Base-by-base conservation (phyloP, 2,329 filamentous ascomycete species). In the Acarospora socialis region DNA sequence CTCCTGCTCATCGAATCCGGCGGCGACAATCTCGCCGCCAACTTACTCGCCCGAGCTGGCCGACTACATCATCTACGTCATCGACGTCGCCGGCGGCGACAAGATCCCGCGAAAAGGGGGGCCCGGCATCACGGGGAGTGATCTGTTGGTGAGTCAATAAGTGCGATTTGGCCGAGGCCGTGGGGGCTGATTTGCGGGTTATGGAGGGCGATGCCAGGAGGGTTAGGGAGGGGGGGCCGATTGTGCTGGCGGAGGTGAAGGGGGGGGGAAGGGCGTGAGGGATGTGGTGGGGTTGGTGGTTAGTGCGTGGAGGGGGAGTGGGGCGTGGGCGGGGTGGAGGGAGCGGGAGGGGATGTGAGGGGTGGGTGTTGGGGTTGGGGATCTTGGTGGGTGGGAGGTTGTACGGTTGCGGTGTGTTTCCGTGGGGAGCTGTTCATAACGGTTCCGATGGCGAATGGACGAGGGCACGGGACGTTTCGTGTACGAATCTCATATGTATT, bases 51-150 rank as follows among this genome's bases (percentile, higher is more conserved):
- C 90, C 36, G 90, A 98, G 59, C 65, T 98, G 43, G 90, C 90
- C 2, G 90, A 98, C 56, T 98, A 81, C 55, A 98, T 98, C 57
- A 78, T 98, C 59, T 98, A 98, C 55, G 90, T 98, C 18, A 95
- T 98, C 46, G 90, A 98, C 57, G 90, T 98, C 12, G 81, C 77
- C 34, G 90, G 90, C 15, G 90, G 90, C 8, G 90, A 98, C 57
- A 98, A 98, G 69, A 78, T 98, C 30, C 90, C 90, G 0, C 63
- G 90, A 17, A 98, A 98, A 62, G 90, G 90, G 17, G 90, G 90
- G 0, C 90, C 90, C 0, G 90, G 90, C 2, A 98, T 98, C 53
- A 98, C 90, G 4, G 87, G 94, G 61, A 90, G 81, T 47, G 90
- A 98, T 51, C 54, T 98, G 54, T 59, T 98, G 43, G 70, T 98